Base-by-base conservation (phyloP, 1,284 basidiomycete species). In the Singerocomus inundabilis region DNA sequence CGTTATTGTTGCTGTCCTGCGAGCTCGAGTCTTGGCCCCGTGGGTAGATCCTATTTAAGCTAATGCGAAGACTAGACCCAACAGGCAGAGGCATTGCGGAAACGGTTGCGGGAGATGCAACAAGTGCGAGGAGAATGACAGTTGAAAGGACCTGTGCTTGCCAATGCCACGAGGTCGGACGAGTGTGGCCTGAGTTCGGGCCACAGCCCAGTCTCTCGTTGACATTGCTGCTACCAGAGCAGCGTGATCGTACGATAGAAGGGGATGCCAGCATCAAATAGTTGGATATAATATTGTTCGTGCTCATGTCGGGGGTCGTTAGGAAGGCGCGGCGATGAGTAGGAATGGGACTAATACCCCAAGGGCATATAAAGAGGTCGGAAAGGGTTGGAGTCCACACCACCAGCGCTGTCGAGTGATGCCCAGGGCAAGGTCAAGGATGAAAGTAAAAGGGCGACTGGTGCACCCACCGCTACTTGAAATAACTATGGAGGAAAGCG, bases 231-330 rank as follows among this genome's bases (percentile, higher is more conserved):
- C 49, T 54, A 36, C 44, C 34, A 53, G 49, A 48, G 50, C 54
- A 15, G 16, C 5, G 42, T 16, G 33, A 48, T 40, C 29, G 37
- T 25, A 28, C 30, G 25, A 46, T 31, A 26, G 24, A 35, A 34
- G 39, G 31, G 24, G 48, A 48, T 42, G 48, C 44, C 24, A 44
- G 46, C 43, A 31, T 24, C 6, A 16, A 34, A 35, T 37, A 9
- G 16, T 16, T 1, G 43, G n/a, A 26, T 32, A 16, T 3, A 29
- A 45, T 31, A 39, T 8, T 5, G 26, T 37, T 42, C 38, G 37
- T 3, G 39, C 32, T 62, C 60, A 60, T 51, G 44, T 49, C 41
- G 26, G 31, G 25, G 28, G 24, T 60, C 48, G 50, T 62, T n/a
- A 41, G 35, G 9, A 38, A 3, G 9, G 37, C 25, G 35, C 9